Base-by-base conservation (phyloP, 2,329 filamentous ascomycete species). In the Amylocarpus encephaloides region DNA sequence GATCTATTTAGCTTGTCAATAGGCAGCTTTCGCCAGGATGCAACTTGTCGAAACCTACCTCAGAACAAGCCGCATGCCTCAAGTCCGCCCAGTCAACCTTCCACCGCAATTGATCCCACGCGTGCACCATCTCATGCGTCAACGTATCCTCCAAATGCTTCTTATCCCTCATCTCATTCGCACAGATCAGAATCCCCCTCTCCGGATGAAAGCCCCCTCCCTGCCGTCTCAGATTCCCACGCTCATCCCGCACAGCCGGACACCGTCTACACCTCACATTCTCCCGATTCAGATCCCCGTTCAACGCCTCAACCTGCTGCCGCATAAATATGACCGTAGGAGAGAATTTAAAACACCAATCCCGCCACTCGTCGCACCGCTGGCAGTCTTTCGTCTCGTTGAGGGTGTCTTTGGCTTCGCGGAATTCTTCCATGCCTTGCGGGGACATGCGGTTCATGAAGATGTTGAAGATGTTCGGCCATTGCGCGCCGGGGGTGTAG, bases 121-220 rank as follows among this genome's bases (percentile, higher is more conserved):
- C 91, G 68, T 98, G 93, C 47, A 98, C 86, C 89, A 98, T 94
- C 73, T 98, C 93, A 69, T 98, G 93, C 26, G 91, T 85, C 64
- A 98, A 74, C 10, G 91, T 95, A 67, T 98, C 93, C 72, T 98
- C 93, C 60, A 95, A 69, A 66, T 95, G 89, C 30, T 83, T 83
- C 50, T 82, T 74, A 65, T 89, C 83, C 52, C 85, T 76, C 65
- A 97, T 80, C 70, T 93, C 85, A 70, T 98, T 98, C 46, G 93
- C 89, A 70, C 93, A 98, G 18, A 98, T 76, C 64, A 94, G 67
- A 56, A 98, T 96, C 34, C 93, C 93, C 66, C 90, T 86, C 45
- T 86, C 77, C 1, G 90, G 83, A 66, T 85, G 85, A 67, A 97
- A 97, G 1, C 93, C 93, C 22, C 92, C 93, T 32, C 79, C 79